A percentile compares a stretch with the other conserved stretches of the same genome.
These are phyloP conservation scores for Oryza punctata DNA, from an alignment of 176 grass and related monocot species.

Conservation along the genomic window DNA sequence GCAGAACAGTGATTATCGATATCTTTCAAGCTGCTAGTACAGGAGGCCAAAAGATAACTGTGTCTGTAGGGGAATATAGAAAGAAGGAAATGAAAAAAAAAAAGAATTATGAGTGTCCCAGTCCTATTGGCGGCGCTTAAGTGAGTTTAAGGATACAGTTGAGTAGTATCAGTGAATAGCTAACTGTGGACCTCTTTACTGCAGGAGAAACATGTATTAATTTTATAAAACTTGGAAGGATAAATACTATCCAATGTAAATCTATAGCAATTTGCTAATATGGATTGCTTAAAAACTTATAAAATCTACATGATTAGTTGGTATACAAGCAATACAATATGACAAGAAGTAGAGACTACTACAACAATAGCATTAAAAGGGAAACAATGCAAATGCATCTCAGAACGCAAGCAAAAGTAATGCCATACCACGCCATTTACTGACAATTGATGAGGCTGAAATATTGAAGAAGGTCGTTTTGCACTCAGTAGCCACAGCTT, in stretches of 20 bases:
- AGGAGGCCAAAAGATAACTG: background rate
- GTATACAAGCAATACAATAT: background rate
- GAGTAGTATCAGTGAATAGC: background rate
- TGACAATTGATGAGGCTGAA: conserved; percentile 94
- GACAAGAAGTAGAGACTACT: background rate
- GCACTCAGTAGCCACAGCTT: conserved; percentile 97
- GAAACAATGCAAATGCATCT: background rate
- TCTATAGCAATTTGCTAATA: conserved; percentile 8
- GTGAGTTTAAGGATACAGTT: background rate
- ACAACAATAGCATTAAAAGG: conserved; percentile 5
- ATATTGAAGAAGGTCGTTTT: conserved; percentile 98
- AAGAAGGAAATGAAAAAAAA: background rate
- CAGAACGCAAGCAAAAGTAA: conserved; percentile 22
- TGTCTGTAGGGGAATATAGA: background rate
- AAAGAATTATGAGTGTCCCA: background rate
- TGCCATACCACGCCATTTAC: conserved; percentile 85
- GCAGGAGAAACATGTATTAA: background rate
- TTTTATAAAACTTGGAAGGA: background rate
- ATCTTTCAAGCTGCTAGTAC: background rate
- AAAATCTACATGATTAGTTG: background rate
- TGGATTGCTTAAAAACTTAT: background rate
- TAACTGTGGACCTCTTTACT: background rate
- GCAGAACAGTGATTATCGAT: background rate
- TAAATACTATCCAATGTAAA: conserved; percentile 1
- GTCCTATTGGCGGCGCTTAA: background rate